These are phyloP conservation scores for Tolypocladium endophyticum DNA, from an alignment of 2,329 filamentous ascomycete genomes.

Conservation along the genomic window DNA sequence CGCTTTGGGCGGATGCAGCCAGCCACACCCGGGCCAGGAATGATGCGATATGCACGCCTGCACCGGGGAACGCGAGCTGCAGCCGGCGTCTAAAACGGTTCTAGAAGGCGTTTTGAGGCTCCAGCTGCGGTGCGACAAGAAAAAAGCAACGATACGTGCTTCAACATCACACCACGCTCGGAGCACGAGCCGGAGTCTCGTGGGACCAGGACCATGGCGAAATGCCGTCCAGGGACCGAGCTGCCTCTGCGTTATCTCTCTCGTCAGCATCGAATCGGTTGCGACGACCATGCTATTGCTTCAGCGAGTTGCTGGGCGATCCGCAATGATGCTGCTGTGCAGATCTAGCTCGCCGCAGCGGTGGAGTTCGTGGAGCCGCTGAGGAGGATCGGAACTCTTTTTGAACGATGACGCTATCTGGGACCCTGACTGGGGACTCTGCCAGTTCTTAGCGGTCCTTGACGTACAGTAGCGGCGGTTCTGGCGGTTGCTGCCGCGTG, in stretches of 20 bases:
- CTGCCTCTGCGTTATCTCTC: neutral
- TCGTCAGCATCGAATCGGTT: neutral
- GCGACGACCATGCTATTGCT: neutral
- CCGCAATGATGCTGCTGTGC: constrained; percentile 7
- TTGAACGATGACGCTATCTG: neutral
- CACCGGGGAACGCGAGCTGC: neutral
- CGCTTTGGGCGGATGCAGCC: neutral
- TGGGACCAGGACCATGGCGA: neutral
- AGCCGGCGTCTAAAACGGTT: neutral
- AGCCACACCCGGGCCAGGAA: neutral
- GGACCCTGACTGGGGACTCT: neutral
- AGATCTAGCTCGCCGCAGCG: constrained; percentile 1
- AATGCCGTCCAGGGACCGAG: neutral
- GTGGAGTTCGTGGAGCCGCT: neutral
- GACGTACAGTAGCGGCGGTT: neutral
- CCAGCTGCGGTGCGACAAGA: neutral
- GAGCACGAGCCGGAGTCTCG: neutral
- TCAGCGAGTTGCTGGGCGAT: neutral
- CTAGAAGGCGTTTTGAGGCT: neutral
- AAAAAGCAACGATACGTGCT: neutral
- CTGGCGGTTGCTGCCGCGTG: neutral
- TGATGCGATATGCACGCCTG: neutral
- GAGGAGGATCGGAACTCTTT: neutral
- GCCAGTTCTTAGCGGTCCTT: neutral
- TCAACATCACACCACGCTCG: neutral